Evolutionary conservation across 2,329 filamentous ascomycete genomes (phyloP), one percentile per base, ranked within the genome.

Genomic region (Aspergillus latus): DNA sequence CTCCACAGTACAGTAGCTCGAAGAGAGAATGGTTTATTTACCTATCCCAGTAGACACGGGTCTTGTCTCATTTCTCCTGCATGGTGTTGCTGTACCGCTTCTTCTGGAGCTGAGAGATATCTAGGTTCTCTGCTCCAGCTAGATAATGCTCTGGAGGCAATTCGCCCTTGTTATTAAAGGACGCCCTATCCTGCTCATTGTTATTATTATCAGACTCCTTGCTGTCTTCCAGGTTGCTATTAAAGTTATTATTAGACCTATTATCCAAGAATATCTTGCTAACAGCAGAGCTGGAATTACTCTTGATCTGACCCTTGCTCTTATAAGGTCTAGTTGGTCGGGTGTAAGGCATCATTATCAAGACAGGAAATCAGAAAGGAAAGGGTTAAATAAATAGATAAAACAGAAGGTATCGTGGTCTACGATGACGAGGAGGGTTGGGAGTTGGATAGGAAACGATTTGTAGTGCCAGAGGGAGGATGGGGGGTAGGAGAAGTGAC

Each of bases 31-130:
- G 9, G 46, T 50, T 46, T 26, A 26, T 54, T 58, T 58, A 70
- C 63, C 55, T 50, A 16, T 72, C 51, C 62, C 56, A 72, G 48
- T 64, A 65, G 44, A 61, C 56, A n/a, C 45, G 21, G 15, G 59
- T 66, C 52, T 70, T 15, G 52, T 71, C 61, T 21, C 71, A 57
- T 29, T 59, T 67, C 34, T 62, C 45, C 60, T 71, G 47, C 7
- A 58, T 70, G 15, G 45, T 64, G 0, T 15, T 45, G 50, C 65
- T 71, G 43, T 71, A 71, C n/a, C 56, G 54, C 58, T 68, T 68
- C 55, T 71, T 49, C 60, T 56, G 40, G 40, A 70, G 65, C 56
- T 63, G 45, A 8, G 62, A 66, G 29, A 68, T 34, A 62, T 71
- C 50, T 2, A 69, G 57, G 42, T 42, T 58, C 57, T 69, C 52